These are phyloP conservation scores for Pythium grandisporangium DNA, from an alignment of 352 stramenopile genomes.

Conservation along the genomic window DNA sequence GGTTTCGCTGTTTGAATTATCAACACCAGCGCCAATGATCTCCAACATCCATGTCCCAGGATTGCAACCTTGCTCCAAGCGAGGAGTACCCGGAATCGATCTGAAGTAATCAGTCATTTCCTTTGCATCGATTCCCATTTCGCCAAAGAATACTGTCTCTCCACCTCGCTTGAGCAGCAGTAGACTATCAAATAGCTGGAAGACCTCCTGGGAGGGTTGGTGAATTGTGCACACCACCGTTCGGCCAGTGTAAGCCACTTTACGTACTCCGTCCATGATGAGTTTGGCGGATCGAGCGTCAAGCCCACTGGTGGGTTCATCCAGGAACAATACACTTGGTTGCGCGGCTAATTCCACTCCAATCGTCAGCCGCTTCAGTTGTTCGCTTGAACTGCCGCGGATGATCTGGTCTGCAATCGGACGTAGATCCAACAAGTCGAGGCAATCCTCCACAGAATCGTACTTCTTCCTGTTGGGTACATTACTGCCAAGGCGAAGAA, in stretches of 20 bases:
- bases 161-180: too few relatives aligned
- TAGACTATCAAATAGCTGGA: too few relatives aligned
- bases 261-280: constrained; percentile 76
- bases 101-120: constrained; percentile 54
- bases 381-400: constrained; percentile 23
- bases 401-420: constrained; percentile 27
- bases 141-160: constrained; percentile 79
- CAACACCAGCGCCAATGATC: constrained; percentile 73
- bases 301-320: constrained; percentile 53
- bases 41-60: constrained; percentile 86
- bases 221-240: too few relatives aligned
- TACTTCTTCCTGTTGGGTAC: too few relatives aligned
- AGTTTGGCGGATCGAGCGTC: constrained; percentile 46
- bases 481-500: too few relatives aligned
- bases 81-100: constrained; percentile 42
- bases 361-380: constrained; percentile 50
- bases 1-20: too few relatives aligned
- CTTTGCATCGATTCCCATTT: constrained; percentile 42
- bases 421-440: too few relatives aligned
- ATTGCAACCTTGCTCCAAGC: constrained; percentile 56
- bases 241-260: too few relatives aligned
- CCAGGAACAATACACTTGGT: constrained; percentile 66
- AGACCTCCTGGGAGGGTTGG: too few relatives aligned
- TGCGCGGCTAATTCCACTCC: constrained; percentile 84
- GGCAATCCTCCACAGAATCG: too few relatives aligned